A percentile compares a stretch with the other conserved stretches of the same genome.
phyloP scores from a whole-genome alignment of 768 basidiomycete genomes.

The Leccinum olivaceopallidum region DNA sequence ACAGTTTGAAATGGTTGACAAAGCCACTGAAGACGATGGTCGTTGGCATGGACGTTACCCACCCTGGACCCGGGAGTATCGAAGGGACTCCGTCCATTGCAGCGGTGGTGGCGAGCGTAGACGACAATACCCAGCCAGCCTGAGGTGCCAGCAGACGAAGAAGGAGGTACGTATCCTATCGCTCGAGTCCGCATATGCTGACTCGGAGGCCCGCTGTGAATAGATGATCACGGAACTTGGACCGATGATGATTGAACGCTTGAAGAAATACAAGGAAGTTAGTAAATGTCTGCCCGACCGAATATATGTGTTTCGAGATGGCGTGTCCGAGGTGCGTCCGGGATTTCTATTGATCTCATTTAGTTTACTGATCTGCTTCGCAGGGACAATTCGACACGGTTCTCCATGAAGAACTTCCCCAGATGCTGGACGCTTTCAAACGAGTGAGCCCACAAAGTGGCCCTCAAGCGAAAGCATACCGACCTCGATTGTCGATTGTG shows the following conservation, averaged over 20 bases:
- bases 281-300: slow-evolving; percentile 63
- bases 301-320: slow-evolving; percentile 76
- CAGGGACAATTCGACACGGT: slow-evolving; percentile 76
- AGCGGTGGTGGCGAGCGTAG: slow-evolving; percentile 78
- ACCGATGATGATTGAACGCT: slow-evolving; percentile 71
- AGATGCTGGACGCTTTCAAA: slow-evolving; percentile 61
- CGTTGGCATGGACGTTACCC: slow-evolving; percentile 84
- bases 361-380: background rate
- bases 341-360: background rate
- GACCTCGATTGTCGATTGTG: slow-evolving; percentile 66
- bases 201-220: background rate
- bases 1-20: slow-evolving; percentile 62
- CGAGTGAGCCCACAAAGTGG: slow-evolving; percentile 42
- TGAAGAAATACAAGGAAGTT: slow-evolving; percentile 55
- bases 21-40: slow-evolving; percentile 69
- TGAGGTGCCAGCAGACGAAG: slow-evolving; percentile 57
- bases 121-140: slow-evolving; percentile 65
- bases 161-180: slow-evolving; percentile 24
- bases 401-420: slow-evolving; percentile 57
- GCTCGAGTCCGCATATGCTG: background rate
- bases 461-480: slow-evolving; percentile 46
- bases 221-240: slow-evolving; percentile 73
- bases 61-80: slow-evolving; percentile 66
- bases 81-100: slow-evolving; percentile 81
- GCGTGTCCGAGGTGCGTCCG: slow-evolving; percentile 69